Conservation (phyloP, 768 basidiomycete species). For the Cystobasidium onofrii region DNA sequence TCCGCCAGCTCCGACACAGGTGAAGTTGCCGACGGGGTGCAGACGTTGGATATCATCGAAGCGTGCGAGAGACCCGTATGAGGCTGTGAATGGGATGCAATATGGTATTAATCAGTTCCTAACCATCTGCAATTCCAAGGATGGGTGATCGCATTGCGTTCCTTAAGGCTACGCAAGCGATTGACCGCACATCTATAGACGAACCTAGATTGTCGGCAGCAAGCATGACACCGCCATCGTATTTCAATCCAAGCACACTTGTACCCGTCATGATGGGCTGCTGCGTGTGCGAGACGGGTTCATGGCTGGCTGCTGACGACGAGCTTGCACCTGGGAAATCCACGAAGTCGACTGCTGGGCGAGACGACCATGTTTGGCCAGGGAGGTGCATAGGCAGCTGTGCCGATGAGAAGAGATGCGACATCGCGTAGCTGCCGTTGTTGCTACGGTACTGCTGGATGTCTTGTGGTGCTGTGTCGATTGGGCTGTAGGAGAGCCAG, state of each 20-base stretch:
- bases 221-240: conserved; percentile 94
- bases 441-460: neutral
- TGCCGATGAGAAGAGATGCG: neutral
- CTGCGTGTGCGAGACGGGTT: conserved; percentile 30
- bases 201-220: conserved; percentile 93
- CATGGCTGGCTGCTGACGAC: neutral
- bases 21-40: conserved; percentile 70
- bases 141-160: neutral
- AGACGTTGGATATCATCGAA: conserved; percentile 91
- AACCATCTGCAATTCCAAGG: neutral
- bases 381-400: conserved; percentile 15
- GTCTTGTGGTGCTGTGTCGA: neutral
- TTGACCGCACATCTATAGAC: conserved; percentile 39
- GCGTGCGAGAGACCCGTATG: conserved; percentile 91
- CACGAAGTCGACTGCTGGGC: neutral
- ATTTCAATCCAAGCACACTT: conserved; percentile 88
- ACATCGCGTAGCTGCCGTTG: neutral
- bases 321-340: conserved; percentile 17
- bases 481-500: neutral
- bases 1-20: conserved; percentile 82
- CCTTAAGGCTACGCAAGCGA: neutral
- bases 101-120: conserved; percentile 42
- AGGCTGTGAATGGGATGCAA: too few species aligned
- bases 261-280: conserved; percentile 95
- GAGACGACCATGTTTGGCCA: conserved; percentile 23